A percentile compares a stretch with the other conserved stretches of the same genome.
Conservation (phyloP, 306 rosid genomes). For the Cucumis melo region DNA sequence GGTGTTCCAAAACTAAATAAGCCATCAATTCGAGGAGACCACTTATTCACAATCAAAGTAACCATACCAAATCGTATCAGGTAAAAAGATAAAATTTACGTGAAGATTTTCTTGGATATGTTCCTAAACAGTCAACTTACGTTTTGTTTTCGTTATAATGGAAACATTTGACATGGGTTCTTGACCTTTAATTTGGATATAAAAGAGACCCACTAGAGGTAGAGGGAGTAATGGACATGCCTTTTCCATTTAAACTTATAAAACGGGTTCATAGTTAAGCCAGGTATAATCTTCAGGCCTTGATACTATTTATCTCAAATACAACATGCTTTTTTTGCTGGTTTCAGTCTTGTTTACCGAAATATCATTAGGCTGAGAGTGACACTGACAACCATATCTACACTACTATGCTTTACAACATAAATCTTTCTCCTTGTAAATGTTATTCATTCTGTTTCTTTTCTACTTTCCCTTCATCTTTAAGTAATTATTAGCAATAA, state of each 20-base stretch:
- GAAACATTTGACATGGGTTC: neutral
- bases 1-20: slow-evolving; percentile 87
- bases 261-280: neutral
- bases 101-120: neutral
- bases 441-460: neutral
- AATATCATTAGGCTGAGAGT: neutral
- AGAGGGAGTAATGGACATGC: neutral
- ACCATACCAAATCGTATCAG: slow-evolving; percentile 79
- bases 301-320: neutral
- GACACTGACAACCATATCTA: neutral
- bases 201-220: neutral
- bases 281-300: neutral
- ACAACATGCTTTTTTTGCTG: neutral
- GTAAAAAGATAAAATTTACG: slow-evolving; percentile 18
- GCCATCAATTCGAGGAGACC: slow-evolving; percentile 89
- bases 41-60: slow-evolving; percentile 75
- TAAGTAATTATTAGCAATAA: neutral
- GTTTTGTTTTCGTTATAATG: neutral
- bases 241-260: neutral
- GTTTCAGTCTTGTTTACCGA: neutral
- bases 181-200: neutral
- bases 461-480: neutral
- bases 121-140: neutral
- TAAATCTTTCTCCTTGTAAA: neutral
- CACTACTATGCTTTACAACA: neutral